These are phyloP conservation scores for Candida nemodendra DNA, from an alignment of 805 yeast species.

Conservation along the genomic window DNA sequence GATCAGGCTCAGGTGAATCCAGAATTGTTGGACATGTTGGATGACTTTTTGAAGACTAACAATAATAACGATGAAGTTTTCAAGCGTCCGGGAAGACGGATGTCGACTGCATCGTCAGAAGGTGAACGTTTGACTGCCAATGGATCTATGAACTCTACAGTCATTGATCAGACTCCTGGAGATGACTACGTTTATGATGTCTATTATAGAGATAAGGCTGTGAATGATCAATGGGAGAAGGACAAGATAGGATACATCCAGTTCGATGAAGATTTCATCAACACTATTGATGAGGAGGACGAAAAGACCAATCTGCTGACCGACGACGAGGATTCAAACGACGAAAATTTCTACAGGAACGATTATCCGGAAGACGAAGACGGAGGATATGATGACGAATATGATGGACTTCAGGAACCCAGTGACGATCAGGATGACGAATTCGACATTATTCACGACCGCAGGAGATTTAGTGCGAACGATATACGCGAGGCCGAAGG, in stretches of 20 bases:
- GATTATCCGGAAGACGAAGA: slow-evolving; percentile 96
- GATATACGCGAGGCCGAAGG: slow-evolving; percentile 33
- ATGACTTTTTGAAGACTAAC: slow-evolving; percentile 50
- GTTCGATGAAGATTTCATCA: slow-evolving; percentile 51
- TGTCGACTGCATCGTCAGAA: slow-evolving; percentile 25
- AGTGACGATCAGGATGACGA: slow-evolving; percentile 40
- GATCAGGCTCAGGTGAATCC: slow-evolving; percentile 42
- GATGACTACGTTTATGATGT: slow-evolving; percentile 90
- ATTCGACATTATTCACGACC: slow-evolving; percentile 34
- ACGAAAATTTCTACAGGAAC: slow-evolving; percentile 87
- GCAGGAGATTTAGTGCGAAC: slow-evolving; percentile 27
- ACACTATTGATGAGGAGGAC: slow-evolving; percentile 39
- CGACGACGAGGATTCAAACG: slow-evolving; percentile 84
- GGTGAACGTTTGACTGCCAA: slow-evolving; percentile 18
- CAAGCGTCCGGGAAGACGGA: slow-evolving; percentile 30
- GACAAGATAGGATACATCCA: slow-evolving; percentile 50
- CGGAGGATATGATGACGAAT: slow-evolving; percentile 43
- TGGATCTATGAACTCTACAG: not conserved
- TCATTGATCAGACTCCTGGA: no score
- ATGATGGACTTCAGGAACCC: slow-evolving; percentile 27
- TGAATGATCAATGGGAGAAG: slow-evolving; percentile 38
- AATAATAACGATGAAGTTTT: slow-evolving; percentile 18
- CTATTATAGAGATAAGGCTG: slow-evolving; percentile 63
- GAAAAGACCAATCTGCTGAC: slow-evolving; percentile 33
- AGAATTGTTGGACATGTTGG: slow-evolving; percentile 74